Evolutionary conservation across 163 green algal genomes (phyloP), one percentile per base, ranked within the genome.

Genomic region (Chlamydomonas reinhardtii): DNA sequence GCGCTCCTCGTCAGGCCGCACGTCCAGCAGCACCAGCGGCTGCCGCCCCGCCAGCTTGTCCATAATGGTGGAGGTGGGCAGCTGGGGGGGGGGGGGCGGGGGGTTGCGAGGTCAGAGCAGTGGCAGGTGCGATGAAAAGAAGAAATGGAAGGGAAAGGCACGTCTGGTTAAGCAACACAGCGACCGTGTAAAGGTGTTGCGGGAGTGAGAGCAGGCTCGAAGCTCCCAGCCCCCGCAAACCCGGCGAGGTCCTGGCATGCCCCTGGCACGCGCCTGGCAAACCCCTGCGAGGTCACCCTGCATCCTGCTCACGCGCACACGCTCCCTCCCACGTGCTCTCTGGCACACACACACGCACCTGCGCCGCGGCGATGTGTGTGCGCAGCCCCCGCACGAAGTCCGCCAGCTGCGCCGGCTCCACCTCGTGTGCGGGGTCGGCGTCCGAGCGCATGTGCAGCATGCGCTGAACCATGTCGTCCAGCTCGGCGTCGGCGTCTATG

Each of bases 401-500:
- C 35, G 80, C 80, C 54, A 80, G 66, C 56, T 34, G 5, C 1
- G 35, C 34, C 34, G 80, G 80, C 71, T 86, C 80, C 80, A 81
- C 82, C 71, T 87, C 82, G 61, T 75, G 73, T 6, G 82, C 59
- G n/a, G 82, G 61, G 82, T 87, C 82, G 54, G 56, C 70, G 24
- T 34, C 80, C 1, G 32, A 37, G 4, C 70, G 56, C 70, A 86
- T 73, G 82, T 87, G 82, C 82, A 87, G 62, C 82, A 82, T 87
- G 70, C 81, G 71, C 81, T 87, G 81, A 71, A 90, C 84, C 52
- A 86, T 79, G 37, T 82, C 74, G 74, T 90, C 86, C 74, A 90
- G 56, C 70, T 75, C 77, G 4, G 68, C 76, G 31, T 84, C 80
- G 9, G 11, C 68, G 37, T 80, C 80, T 32, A 86, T 65, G 66